Evolutionary conservation across 768 basidiomycete species (phyloP), one percentile per base, ranked within the genome.

Genomic region (Trametes cingulata): DNA sequence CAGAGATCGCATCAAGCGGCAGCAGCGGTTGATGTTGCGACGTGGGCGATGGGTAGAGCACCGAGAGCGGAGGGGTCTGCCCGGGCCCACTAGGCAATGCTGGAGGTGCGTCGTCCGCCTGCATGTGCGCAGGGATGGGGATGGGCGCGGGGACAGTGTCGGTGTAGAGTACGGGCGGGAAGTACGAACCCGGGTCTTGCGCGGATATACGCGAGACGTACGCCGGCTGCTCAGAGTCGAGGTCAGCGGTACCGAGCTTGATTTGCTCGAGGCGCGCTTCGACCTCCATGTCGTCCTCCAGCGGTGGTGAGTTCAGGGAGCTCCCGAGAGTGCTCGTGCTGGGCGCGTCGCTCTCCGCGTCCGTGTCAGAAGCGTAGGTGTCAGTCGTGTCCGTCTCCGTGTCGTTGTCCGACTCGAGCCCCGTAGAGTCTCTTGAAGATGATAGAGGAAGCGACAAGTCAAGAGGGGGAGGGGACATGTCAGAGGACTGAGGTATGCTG

Each of bases 301-400:
- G 57, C 9, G 67, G 65, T 13, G 56, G 63, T 0, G 64, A 62
- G 39, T 54, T 55, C 19, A 65, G 33, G 19, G 61, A 59, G 65
- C 61, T 63, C 12, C 62, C 62, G 27, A 54, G 41, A 8, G 67
- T 67, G 61, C 60, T 67, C 35, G 61, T 65, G 57, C 65, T 66
- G 7, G 66, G 65, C 19, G 65, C 62, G 36, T 69, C 70, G 51
- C 60, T 67, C 59, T 69, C 69, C 7, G 64, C 65, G 50, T 71
- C 69, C 7, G 67, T 69, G 56, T 71, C 69, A 27, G 65, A 65
- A 3, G 41, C 46, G 9, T 59, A 61, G 14, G 41, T 52, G 42
- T 63, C 57, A 8, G 62, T 57, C 27, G 58, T 59, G 33, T 62
- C 65, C 24, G 64, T 43, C n/a, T 62, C 61, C 6, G 62, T 62